Base-by-base conservation (phyloP, 2,329 filamentous ascomycete species). In the Plenodomus tracheiphilus region DNA sequence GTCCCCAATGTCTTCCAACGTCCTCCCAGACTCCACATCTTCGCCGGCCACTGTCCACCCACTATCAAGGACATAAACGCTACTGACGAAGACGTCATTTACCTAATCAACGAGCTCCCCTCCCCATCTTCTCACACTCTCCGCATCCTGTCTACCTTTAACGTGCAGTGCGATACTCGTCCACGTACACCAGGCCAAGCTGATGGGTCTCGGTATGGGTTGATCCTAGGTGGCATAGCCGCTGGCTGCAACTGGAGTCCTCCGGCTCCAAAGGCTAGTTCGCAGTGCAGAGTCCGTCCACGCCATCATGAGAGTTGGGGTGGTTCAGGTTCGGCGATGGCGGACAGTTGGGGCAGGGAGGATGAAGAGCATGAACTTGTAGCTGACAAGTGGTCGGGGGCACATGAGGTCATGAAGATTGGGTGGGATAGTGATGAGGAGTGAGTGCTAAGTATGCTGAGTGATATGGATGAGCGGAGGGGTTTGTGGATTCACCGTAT, bases 241-340 rank as follows among this genome's bases (percentile, higher is more conserved):
- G 15, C 16, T 35, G 49, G 47, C 1, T 53, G 58, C 7, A 11
- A 15, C 10, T 64, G 62, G 62, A 43, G 44, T 10, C 41, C 49
- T 9, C 51, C 54, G 10, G 46, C n/a, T 21, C 32, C 25, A 3
- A 32, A 41, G 2, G 32, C 45, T 10, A 35, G 17, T 0, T 38
- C 51, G 35, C 39, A 47, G 3, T 61, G 59, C 21, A 35, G 58
- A 18, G 53, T 61, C 2, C 41, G 57, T 2, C 61, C 59, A 0
- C 45, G 42, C 10, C 44, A 56, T 3, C 56, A 61, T 44, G 49
- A 48, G 6, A 59, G 58, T 2, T 65, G 61, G 61, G 61, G 59
- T 15, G 58, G 58, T n/a, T 46, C 45, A 54, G 48, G 59, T 21
- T 61, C 61, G 59, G 59, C 50, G n/a, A 25, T 50, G 9, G 28